Evolutionary conservation across 495 filamentous ascomycete species (phyloP), one percentile per base, ranked within the genome.

Genomic region (Penicillium crystallinum): DNA sequence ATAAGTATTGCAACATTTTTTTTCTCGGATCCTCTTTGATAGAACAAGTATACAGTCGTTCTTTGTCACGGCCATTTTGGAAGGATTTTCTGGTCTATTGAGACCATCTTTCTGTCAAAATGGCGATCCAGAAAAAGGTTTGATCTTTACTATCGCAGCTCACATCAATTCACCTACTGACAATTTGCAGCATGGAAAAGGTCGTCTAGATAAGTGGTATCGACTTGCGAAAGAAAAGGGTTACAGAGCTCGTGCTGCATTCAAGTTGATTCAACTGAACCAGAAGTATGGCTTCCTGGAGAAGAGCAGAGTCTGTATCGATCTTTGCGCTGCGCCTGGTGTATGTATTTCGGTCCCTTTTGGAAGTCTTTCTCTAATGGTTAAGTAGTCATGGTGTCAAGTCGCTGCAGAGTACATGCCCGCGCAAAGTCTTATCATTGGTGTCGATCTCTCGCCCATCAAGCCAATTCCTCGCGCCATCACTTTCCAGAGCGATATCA

Each of bases 231-330:
- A 97, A 69, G 93, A 99, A 69, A 97, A 97, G 73, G 93, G 95
- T 46, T 99, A 99, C 73, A 77, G 93, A 59, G 95, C 93, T 35
- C 81, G 93, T 74, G 91, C 93, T 59, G 93, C 93, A 7, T 99
- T 99, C 83, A 99, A 99, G 76, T 70, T 99, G 57, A 91, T 99
- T 49, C 93, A 99, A 67, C 77, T 99, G 59, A 99, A 99, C 76
- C 95, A 96, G 73, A 97, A 96, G 64, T 97, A 95, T 85, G 86
- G 89, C 54, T 97, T 99, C 71, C 77, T 99, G 54, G 90, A 97
- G 69, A 91, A 92, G 76, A 91, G 89, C 71, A 96, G 88, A 72
- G 95, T 97, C 49, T 76, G 95, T 36, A 77, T 99, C 54, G 93
- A 99, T 85, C 87, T 99, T 53, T 99, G 93, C 70, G 93, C 93